Percentiles rank a stretch among this genome's conserved stretches.
phyloP scores from a whole-genome alignment of 78 protist genomes.

The Abeoforma whisleri region DNA sequence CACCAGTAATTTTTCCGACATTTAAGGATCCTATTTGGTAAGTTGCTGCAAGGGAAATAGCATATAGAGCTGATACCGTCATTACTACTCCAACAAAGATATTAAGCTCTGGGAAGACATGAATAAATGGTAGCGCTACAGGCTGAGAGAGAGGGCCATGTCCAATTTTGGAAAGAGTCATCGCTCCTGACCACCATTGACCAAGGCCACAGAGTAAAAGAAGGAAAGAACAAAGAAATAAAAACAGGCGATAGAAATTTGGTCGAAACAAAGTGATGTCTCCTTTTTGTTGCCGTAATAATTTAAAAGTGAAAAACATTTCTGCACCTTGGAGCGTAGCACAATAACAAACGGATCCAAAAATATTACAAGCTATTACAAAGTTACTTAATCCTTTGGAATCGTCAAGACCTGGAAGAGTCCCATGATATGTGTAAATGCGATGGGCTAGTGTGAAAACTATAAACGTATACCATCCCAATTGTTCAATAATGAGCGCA shows the following conservation, averaged over 20 bases:
- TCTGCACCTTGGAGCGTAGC: not conserved
- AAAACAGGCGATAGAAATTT: not conserved
- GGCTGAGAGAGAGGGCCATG: not conserved
- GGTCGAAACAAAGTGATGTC: not conserved
- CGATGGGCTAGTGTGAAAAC: not conserved
- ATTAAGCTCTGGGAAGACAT: not conserved
- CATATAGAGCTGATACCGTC: not conserved
- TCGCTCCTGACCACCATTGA: not conserved
- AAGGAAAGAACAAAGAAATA: not conserved
- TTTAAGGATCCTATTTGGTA: too few relatives aligned
- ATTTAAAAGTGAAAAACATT: not conserved
- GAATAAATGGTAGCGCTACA: not conserved
- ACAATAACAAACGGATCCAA: not conserved
- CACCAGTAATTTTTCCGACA: not conserved
- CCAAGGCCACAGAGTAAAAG: not conserved
- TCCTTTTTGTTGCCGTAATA: not conserved
- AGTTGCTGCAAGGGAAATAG: not conserved
- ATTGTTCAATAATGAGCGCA: not conserved
- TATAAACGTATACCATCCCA: not conserved
- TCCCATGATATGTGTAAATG: not conserved
- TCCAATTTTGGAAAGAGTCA: not conserved
- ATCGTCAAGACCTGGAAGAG: not conserved
- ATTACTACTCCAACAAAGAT: not conserved
- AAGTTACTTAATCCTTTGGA: not conserved
- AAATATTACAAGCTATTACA: not conserved